Percentiles rank a stretch among this genome's conserved stretches.
Conservation (phyloP, 768 basidiomycete genomes). For the Boletus rufocinnamomeus region DNA sequence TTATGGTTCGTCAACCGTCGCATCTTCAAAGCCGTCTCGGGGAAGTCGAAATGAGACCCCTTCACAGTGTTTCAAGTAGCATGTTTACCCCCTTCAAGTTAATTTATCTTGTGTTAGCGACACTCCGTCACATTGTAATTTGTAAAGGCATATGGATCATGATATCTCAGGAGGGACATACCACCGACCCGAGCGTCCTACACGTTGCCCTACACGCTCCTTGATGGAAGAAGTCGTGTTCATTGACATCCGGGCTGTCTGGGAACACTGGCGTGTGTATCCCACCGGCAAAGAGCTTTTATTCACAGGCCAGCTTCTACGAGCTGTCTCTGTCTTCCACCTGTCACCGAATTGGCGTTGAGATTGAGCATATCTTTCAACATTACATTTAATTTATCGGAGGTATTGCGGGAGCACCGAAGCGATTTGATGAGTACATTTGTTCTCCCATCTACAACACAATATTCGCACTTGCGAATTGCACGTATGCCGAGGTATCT, state of each 20-base stretch:
- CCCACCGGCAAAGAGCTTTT: background rate
- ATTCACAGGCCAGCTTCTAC: background rate
- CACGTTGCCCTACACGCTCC: background rate
- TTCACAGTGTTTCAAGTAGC: background rate
- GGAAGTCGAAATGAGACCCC: background rate
- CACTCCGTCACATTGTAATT: background rate
- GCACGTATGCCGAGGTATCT: background rate
- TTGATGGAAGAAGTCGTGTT: background rate
- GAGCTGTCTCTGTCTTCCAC: background rate
- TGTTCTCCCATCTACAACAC: background rate
- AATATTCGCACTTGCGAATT: background rate
- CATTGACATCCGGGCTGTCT: background rate
- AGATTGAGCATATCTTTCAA: background rate
- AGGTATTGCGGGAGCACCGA: background rate
- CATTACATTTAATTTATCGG: background rate
- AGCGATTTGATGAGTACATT: background rate
- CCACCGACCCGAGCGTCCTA: background rate
- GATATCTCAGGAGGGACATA: background rate
- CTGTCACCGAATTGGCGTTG: background rate
- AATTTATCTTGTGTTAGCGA: background rate
- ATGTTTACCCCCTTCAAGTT: background rate
- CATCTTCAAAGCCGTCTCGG: background rate
- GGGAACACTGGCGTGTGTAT: background rate
- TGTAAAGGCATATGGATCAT: background rate
- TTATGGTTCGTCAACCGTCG: background rate